Base-by-base conservation (phyloP, 257 asterid species). In the Solanum raphanifolium region DNA sequence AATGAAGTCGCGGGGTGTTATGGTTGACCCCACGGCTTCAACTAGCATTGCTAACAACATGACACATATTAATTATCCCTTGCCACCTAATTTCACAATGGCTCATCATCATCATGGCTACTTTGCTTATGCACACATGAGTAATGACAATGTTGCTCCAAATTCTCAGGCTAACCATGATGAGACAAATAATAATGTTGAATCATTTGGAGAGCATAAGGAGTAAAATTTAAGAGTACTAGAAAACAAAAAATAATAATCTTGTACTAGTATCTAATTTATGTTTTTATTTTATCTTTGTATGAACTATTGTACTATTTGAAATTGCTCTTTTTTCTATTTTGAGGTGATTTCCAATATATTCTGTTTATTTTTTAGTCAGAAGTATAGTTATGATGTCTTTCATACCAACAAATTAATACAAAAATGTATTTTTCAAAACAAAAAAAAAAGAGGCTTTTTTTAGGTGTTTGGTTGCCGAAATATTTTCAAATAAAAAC, bases 181-280 rank as follows among this genome's bases (percentile, higher is more conserved):
- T 43, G 85, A 79, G 66, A 8, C 66, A 43, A 79, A 79, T 43
- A 79, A 79, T 43, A 43, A 43, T 79, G 66, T 43, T 36, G 95
- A 94, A 38, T 93, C 93, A 7, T 92, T 88, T 84, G 89, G 89
- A 11, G 95, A 92, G 83, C 83, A 89, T 52, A 92, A 94, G 94
- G 92, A 94, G 92, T 92, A 91, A 90, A 87, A 87, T 89, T 76
- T 83, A 86, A 68, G 31, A 18, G 83, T 66, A 5, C 32, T n/a
- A 25, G 46, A 1, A 4, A 10, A 36, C 3, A 10, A 35, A 34
- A 41, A 41, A 29, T 3, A 6, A 13, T 29, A 31, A 5, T 3
- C 34, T 73, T 79, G 66, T 79, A 79, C 18, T 79, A 25, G 55
- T 75, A 36, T 41, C 23, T 43, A 43, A 25, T 79, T 27, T 27